These are phyloP conservation scores for Acacia confusa DNA, from an alignment of 306 rosid species.

Conservation along the genomic window DNA sequence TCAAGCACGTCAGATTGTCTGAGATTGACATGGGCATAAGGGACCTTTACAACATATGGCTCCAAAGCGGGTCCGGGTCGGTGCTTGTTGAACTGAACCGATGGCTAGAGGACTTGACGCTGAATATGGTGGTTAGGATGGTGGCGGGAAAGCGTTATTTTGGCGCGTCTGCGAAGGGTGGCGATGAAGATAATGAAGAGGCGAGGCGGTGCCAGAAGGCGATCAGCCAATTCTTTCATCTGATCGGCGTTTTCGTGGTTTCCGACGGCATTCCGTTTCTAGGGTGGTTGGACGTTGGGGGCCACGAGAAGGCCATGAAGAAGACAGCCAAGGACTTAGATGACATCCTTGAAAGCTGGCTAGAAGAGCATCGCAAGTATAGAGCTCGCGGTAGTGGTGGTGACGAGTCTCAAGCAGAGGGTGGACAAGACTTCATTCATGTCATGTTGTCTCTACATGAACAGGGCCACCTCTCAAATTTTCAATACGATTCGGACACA, in stretches of 20 bases:
- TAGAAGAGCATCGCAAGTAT: slow-evolving; percentile 50
- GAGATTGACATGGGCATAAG: slow-evolving; percentile 40
- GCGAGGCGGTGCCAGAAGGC: slow-evolving; percentile 49
- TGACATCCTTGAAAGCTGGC: slow-evolving; percentile 49
- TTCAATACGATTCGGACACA: slow-evolving; percentile 39
- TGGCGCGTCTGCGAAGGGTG: slow-evolving; percentile 36
- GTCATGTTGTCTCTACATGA: slow-evolving; percentile 57
- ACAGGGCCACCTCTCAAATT: slow-evolving; percentile 38
- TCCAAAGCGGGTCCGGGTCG: slow-evolving; percentile 7
- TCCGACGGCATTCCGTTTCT: slow-evolving; percentile 57
- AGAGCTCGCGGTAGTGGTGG: background rate
- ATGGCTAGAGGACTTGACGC: slow-evolving; percentile 50
- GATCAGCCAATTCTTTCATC: slow-evolving; percentile 44
- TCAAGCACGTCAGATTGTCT: slow-evolving; percentile 43
- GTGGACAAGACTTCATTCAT: slow-evolving; percentile 60
- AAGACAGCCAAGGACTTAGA: slow-evolving; percentile 60
- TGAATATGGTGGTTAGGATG: slow-evolving; percentile 57
- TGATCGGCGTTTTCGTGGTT: slow-evolving; percentile 51
- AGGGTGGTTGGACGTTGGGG: slow-evolving; percentile 55
- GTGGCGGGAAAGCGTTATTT: slow-evolving; percentile 61
- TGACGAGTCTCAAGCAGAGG: slow-evolving; percentile 13
- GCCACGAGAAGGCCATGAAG: slow-evolving; percentile 64
- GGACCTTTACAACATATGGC: slow-evolving; percentile 27
- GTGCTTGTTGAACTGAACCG: slow-evolving; percentile 36
- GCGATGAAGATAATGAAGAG: slow-evolving; percentile 29